Evolutionary conservation across 257 asterid species (phyloP).

Genomic region (Echium plantagineum): DNA sequence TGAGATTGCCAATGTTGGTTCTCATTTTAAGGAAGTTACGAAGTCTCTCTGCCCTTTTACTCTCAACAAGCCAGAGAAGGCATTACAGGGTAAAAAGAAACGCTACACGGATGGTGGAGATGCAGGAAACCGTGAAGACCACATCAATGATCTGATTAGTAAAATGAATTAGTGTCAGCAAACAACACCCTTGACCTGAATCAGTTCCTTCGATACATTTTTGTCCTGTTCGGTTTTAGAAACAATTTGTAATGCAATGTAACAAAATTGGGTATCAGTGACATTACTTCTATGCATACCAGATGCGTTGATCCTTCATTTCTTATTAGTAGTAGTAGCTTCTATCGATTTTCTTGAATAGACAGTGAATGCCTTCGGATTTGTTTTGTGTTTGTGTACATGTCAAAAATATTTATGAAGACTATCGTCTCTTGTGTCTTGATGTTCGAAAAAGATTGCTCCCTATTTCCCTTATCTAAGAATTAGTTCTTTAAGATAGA

Average conservation of each 20-base stretch:
- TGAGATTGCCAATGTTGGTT: slow-evolving; percentile 57
- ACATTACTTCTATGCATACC: not conserved
- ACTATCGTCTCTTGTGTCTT: too few species aligned
- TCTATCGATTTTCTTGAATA: too few species aligned
- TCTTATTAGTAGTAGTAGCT: not conserved
- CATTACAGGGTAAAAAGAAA: slow-evolving; percentile 62
- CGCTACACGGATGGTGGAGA: slow-evolving; percentile 80
- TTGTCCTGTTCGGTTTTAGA: not conserved
- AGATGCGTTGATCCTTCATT: not conserved
- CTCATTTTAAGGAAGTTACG: slow-evolving; percentile 53
- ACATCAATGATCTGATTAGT: slow-evolving; percentile 56
- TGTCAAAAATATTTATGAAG: too few species aligned
- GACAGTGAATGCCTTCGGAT: too few species aligned
- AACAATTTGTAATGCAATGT: not conserved
- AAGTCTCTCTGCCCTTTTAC: slow-evolving; percentile 61
- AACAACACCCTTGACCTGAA: slow-evolving; percentile 2
- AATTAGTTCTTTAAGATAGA: too few species aligned
- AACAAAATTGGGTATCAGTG: not conserved
- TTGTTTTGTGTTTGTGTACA: too few species aligned
- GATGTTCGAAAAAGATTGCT: too few species aligned
- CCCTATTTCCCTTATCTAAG: too few species aligned
- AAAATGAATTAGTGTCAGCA: slow-evolving; percentile 60
- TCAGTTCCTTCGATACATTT: slow-evolving; percentile 5
- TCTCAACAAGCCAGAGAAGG: slow-evolving; percentile 71
- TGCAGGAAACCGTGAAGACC: slow-evolving; percentile 68